These are phyloP conservation scores for Pyrrhoderma lamaoense DNA, from an alignment of 1,284 basidiomycete species.

Conservation along the genomic window DNA sequence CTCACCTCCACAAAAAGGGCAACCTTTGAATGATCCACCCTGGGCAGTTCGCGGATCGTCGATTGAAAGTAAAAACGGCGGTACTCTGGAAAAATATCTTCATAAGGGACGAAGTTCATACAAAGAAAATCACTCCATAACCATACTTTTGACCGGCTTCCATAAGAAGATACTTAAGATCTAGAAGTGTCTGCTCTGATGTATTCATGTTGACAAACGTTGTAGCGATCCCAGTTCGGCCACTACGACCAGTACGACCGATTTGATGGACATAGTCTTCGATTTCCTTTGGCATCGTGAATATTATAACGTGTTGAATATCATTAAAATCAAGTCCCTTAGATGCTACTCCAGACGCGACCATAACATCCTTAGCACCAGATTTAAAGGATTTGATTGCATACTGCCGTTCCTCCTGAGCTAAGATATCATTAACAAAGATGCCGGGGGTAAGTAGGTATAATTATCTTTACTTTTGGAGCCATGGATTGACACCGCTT, in stretches of 20 bases:
- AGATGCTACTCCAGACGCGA: conserved; percentile 94
- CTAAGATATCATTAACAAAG: conserved; percentile 33
- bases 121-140: neutral
- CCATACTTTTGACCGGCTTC: conserved; percentile 94
- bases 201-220: conserved; percentile 99
- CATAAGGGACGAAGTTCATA: conserved; percentile 8
- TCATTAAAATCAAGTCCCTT: conserved; percentile 99
- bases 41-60: conserved; percentile 85
- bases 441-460: too few relatives aligned
- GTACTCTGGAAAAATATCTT: conserved; percentile 55
- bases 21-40: conserved; percentile 75
- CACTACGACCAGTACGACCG: conserved; percentile 93
- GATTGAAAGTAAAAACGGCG: conserved; percentile 88
- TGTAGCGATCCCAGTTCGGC: conserved; percentile 98
- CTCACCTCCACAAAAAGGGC: conserved; percentile 91
- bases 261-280: conserved; percentile 99
- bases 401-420: conserved; percentile 98
- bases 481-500: conserved; percentile 98
- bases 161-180: conserved; percentile 94
- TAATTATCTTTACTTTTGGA: conserved; percentile 67
- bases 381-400: conserved; percentile 97
- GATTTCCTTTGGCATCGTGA: conserved; percentile 99
- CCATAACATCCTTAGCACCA: conserved; percentile 98
- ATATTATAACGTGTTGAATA: conserved; percentile 96
- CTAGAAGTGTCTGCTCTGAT: conserved; percentile 89